Conservation (phyloP, 1,139 yeast genomes). For the Candida sanyaensis region DNA sequence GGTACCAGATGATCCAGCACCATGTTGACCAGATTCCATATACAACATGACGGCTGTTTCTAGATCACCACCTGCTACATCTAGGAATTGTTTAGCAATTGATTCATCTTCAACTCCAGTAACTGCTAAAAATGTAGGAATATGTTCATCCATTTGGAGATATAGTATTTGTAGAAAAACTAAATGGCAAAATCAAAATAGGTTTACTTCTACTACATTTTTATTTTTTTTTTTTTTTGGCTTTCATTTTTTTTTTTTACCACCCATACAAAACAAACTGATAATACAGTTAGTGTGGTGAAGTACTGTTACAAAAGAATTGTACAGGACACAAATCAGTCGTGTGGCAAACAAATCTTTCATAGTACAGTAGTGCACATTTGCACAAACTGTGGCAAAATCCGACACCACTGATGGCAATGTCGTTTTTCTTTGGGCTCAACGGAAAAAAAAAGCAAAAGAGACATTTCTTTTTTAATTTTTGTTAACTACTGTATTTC, state of each 20-base stretch:
- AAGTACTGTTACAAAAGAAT: too few species aligned
- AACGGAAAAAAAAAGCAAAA: neutral
- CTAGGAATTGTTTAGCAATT: slow-evolving; percentile 76
- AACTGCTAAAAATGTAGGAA: slow-evolving; percentile 79
- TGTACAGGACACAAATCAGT: neutral
- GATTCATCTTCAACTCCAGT: slow-evolving; percentile 73
- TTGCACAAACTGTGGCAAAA: neutral
- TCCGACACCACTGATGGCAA: neutral
- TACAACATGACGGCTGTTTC: slow-evolving; percentile 85
- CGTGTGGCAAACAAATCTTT: neutral
- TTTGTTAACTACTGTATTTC: too few species aligned
- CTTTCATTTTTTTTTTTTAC: too few species aligned
- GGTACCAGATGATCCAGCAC: slow-evolving; percentile 14
- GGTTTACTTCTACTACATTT: too few species aligned
- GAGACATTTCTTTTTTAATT: neutral
- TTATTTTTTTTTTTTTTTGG: too few species aligned
- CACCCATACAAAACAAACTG: too few species aligned
- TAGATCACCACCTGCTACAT: slow-evolving; percentile 74
- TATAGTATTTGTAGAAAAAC: neutral
- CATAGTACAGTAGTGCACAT: neutral
- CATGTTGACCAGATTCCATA: slow-evolving; percentile 58
- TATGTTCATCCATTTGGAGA: slow-evolving; percentile 19
- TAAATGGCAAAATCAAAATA: too few species aligned
- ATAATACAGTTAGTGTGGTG: too few species aligned
- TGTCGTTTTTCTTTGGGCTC: neutral